These are phyloP conservation scores for Trichosporon faecale DNA, from an alignment of 1,284 basidiomycete species.

Conservation along the genomic window DNA sequence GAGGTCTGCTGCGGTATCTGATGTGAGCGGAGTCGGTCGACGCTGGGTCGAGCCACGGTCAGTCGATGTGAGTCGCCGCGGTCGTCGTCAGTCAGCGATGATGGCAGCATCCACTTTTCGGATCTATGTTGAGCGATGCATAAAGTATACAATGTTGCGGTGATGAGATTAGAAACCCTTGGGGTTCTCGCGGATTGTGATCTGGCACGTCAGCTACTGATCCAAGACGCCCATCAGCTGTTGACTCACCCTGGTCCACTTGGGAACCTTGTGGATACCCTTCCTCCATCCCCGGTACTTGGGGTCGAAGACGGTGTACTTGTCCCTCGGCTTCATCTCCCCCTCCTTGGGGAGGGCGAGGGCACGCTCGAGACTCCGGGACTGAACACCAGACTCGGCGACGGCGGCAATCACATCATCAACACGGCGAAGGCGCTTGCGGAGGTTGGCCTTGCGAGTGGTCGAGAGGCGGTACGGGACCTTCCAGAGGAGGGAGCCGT, in stretches of 20 bases:
- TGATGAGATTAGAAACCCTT: constrained; percentile 68
- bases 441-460: constrained; percentile 86
- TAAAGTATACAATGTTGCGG: not conserved
- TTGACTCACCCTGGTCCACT: constrained; percentile 77
- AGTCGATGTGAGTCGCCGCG: no score
- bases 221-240: not conserved
- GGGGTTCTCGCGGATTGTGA: constrained; percentile 79
- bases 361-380: constrained; percentile 56
- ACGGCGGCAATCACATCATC: constrained; percentile 90
- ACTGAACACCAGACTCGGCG: constrained; percentile 69
- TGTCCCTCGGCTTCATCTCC: constrained; percentile 63
- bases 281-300: constrained; percentile 72
- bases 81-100: no score
- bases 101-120: no score
- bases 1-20: not conserved
- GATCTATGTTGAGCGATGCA: constrained; percentile 2
- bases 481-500: constrained; percentile 60
- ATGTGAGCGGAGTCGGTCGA: no score
- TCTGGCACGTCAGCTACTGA: constrained; percentile 52
- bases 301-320: constrained; percentile 87
- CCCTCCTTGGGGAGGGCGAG: constrained; percentile 47
- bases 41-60: no score
- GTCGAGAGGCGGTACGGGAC: constrained; percentile 86
- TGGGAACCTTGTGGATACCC: constrained; percentile 92
- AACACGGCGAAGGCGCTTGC: constrained; percentile 82